phyloP scores from a whole-genome alignment of 164 flowering plant species.

The Dillenia suffruticosa region DNA sequence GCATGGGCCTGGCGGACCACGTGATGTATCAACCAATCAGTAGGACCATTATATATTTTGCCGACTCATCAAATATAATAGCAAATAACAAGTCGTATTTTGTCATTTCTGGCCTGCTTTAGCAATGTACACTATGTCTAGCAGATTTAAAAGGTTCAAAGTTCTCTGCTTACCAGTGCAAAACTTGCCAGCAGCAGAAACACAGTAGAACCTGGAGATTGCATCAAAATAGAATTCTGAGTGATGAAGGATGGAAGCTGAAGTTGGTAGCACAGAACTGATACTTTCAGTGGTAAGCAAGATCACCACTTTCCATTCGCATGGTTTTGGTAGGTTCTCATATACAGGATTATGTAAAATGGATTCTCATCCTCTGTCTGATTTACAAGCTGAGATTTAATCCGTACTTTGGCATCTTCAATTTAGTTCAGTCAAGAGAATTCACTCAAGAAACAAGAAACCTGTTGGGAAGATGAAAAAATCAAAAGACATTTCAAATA shows the following conservation, averaged over 20 bases:
- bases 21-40: constrained; percentile 2
- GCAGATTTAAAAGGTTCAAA: constrained; percentile 4
- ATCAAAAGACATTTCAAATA: too few relatives aligned
- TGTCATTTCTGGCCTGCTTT: constrained; percentile 39
- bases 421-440: too few relatives aligned
- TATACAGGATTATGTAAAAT: too few relatives aligned
- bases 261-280: constrained; percentile 27
- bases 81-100: constrained; percentile 37
- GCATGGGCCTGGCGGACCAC: constrained; percentile 6
- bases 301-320: constrained; percentile 5
- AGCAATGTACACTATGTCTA: constrained; percentile 8
- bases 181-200: neutral
- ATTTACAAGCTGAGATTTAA: too few relatives aligned
- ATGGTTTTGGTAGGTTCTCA: too few relatives aligned
- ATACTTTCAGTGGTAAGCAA: constrained; percentile 24
- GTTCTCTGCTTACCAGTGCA: neutral
- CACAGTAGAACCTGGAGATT: neutral
- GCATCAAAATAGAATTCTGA: constrained; percentile 6
- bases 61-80: constrained; percentile 21
- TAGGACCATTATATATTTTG: constrained; percentile 18
- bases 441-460: too few relatives aligned
- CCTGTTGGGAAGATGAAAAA: too few relatives aligned
- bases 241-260: constrained; percentile 39
- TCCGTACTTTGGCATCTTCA: too few relatives aligned
- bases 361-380: too few relatives aligned